Evolutionary conservation across 176 grass and related monocot genomes (phyloP), one percentile per base, ranked within the genome.

Genomic region (Zea luxurians): DNA sequence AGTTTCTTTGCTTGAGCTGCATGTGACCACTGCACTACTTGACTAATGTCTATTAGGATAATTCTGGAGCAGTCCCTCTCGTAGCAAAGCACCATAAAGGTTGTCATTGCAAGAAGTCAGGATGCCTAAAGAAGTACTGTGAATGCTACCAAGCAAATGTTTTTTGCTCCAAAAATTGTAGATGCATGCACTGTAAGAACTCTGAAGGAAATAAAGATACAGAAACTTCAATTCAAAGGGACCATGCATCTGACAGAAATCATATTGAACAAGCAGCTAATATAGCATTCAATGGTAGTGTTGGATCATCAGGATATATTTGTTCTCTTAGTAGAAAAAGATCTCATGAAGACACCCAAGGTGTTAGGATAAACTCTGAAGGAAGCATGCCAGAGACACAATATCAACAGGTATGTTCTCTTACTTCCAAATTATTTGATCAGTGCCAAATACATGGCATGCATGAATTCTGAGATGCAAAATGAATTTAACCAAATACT

Each of bases 81-180:
- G 61, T 85, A 48, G 78, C 87, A 87, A 89, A 90, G 74, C 91
- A 93, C 78, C 89, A 93, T 76, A 93, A 93, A 84, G 87, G 91
- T 15, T 93, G 91, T 64, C 87, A 93, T 34, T 93, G 91, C 78
- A 93, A 89, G 78, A 93, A 93, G 79, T 93, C 91, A 76, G 87
- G 87, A 47, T 93, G 91, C 45, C 85, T 93, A 68, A 93, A 93
- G 70, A 93, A 90, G 77, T 93, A 93, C 58, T 93, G 91, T 83
- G 91, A 93, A 64, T 93, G 91, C 65, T 93, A 90, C 71, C 91
- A 93, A 83, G 91, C 91, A 77, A 87, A 90, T 77, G 84, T 93
- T 55, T 87, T 93, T 67, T 93, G 91, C 70, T 93, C 91, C 61
- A 89, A 93, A 50, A 93, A 90, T 69, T 93, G 91, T 68, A 87